Evolutionary conservation across 1,284 basidiomycete species (phyloP).

Genomic region (Schizopora paradoxa): DNA sequence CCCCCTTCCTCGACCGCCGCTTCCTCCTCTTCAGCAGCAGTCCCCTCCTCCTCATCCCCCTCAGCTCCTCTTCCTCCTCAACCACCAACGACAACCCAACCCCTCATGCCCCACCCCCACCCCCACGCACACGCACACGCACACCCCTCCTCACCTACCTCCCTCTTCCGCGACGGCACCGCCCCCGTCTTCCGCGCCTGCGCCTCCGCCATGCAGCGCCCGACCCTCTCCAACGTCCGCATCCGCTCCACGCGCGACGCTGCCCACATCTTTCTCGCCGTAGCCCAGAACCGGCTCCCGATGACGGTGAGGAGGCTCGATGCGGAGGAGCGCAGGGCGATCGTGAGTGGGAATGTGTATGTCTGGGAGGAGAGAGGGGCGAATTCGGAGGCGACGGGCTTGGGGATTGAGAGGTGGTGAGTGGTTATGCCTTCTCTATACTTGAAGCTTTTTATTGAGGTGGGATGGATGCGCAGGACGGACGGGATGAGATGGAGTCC

Average conservation of each 20-base stretch:
- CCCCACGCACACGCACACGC: no score
- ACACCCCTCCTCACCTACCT: constrained; percentile 15
- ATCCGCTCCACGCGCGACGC: constrained; percentile 75
- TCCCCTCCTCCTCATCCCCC: no score
- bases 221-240: constrained; percentile 67
- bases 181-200: constrained; percentile 20
- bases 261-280: constrained; percentile 71
- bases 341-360: constrained; percentile 69
- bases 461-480: constrained; percentile 44
- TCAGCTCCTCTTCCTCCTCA: no score
- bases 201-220: constrained; percentile 49
- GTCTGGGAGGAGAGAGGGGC: constrained; percentile 81
- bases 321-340: constrained; percentile 60
- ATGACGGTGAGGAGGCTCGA: constrained; percentile 75
- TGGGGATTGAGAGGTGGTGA: constrained; percentile 78
- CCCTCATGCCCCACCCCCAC: no score
- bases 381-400: constrained; percentile 68
- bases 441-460: neutral
- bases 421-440: constrained; percentile 22
- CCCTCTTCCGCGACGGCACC: constrained; percentile 14
- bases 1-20: neutral
- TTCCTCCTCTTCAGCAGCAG: no score
- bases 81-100: no score
- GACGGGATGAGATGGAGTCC: constrained; percentile 81
- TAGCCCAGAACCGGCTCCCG: constrained; percentile 59